Conservation (phyloP, 2,329 filamentous ascomycete species). For the Bipolaris cookei region DNA sequence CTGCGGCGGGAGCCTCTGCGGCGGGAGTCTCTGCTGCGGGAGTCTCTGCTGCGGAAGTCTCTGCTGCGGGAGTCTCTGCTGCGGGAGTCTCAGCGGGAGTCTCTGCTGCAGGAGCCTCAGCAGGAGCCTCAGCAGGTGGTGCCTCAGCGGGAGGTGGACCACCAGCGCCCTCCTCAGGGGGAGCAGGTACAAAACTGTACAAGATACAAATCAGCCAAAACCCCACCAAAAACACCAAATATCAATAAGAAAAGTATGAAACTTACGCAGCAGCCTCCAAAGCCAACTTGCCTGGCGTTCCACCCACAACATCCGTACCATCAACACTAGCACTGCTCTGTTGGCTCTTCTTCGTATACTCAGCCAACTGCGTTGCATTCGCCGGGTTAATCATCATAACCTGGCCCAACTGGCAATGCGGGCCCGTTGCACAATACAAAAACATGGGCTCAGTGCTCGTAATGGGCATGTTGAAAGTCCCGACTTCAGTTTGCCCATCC, state of each 20-base stretch:
- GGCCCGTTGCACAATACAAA: slow-evolving; percentile 41
- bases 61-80: slow-evolving; percentile 14
- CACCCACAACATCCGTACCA: slow-evolving; percentile 30
- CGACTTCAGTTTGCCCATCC: slow-evolving; percentile 38
- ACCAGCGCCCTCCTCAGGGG: slow-evolving; percentile 26
- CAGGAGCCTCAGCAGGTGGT: slow-evolving; percentile 2
- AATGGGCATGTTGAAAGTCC: slow-evolving; percentile 42
- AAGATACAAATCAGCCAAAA: not conserved
- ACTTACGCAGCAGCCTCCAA: slow-evolving; percentile 37
- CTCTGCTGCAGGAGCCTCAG: slow-evolving; percentile 1
- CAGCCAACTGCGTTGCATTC: slow-evolving; percentile 32
- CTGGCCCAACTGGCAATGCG: slow-evolving; percentile 40
- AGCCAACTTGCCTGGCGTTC: slow-evolving; percentile 28
- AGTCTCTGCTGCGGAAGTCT: slow-evolving; percentile 5
- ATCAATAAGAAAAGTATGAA: too few relatives aligned
- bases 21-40: slow-evolving; percentile 8
- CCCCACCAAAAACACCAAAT: too few relatives aligned
- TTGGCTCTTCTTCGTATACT: slow-evolving; percentile 37
- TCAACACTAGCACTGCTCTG: slow-evolving; percentile 31
- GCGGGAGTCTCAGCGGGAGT: slow-evolving; percentile 22
- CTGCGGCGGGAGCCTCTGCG: too few relatives aligned
- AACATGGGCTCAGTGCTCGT: slow-evolving; percentile 40
- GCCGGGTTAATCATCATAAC: slow-evolving; percentile 39
- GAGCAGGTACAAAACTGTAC: slow-evolving; percentile 30
- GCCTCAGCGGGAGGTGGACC: slow-evolving; percentile 19